Evolutionary conservation across 148 eudicot species (phyloP).

Genomic region (Nepenthes mirabilis): DNA sequence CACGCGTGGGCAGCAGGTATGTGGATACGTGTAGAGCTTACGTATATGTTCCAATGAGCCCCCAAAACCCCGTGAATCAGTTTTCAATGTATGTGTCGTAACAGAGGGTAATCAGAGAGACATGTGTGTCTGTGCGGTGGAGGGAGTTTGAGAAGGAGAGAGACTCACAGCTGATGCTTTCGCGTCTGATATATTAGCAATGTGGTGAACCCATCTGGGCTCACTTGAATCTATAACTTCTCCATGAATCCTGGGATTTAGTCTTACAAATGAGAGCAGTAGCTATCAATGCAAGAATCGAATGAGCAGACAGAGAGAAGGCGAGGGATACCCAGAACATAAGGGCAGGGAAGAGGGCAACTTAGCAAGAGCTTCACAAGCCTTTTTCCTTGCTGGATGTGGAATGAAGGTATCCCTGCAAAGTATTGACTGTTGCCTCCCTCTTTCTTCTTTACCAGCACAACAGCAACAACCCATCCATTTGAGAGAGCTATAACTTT

Average conservation of each 20-base stretch:
- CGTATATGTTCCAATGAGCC: too few relatives aligned
- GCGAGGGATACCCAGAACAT: slow-evolving; percentile 52
- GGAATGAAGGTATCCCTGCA: slow-evolving; percentile 44
- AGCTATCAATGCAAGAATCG: neutral
- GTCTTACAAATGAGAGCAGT: neutral
- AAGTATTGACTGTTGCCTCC: neutral
- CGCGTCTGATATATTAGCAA: slow-evolving; percentile 17
- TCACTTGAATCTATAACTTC: slow-evolving; percentile 54
- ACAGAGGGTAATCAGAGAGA: too few relatives aligned
- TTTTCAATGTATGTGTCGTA: too few relatives aligned
- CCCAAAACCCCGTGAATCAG: too few relatives aligned
- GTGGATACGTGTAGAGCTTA: too few relatives aligned
- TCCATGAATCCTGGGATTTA: slow-evolving; percentile 58
- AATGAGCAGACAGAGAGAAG: slow-evolving; percentile 1
- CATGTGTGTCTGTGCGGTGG: neutral
- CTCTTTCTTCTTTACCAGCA: slow-evolving; percentile 28
- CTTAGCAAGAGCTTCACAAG: slow-evolving; percentile 48
- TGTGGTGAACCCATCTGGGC: slow-evolving; percentile 38
- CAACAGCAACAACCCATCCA: slow-evolving; percentile 67
- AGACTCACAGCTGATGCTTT: slow-evolving; percentile 20
- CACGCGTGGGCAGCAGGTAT: too few relatives aligned
- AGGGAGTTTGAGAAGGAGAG: neutral
- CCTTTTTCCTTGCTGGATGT: slow-evolving; percentile 34
- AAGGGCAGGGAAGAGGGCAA: slow-evolving; percentile 47
- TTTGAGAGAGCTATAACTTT: slow-evolving; percentile 46